These are phyloP conservation scores for Xylaria sp. DNA, from an alignment of 2,329 filamentous ascomycete genomes.

Conservation along the genomic window DNA sequence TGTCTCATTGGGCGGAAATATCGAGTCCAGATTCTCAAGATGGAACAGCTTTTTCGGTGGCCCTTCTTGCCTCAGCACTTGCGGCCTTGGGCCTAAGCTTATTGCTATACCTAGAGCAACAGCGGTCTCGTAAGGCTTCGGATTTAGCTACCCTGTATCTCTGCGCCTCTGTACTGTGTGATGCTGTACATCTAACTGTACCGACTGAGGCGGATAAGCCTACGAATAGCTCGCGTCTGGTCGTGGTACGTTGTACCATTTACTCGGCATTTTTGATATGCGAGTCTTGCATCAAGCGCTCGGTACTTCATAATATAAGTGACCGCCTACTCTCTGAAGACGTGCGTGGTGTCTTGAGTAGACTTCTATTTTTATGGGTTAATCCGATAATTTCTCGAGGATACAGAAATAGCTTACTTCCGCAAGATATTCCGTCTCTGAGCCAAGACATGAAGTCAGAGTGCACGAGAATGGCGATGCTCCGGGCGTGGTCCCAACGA, in stretches of 20 bases:
- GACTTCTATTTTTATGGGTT: constrained; percentile 49
- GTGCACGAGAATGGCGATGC: constrained; percentile 38
- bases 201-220: background rate
- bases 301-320: background rate
- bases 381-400: constrained; percentile 46
- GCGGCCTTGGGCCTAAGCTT: background rate
- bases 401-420: constrained; percentile 42
- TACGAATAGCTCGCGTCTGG: background rate
- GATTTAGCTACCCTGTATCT: constrained; percentile 41
- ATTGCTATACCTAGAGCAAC: constrained; percentile 2
- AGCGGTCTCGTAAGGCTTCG: constrained; percentile 20
- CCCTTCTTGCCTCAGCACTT: constrained; percentile 2
- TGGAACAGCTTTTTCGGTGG: background rate
- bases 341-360: constrained; percentile 42
- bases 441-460: constrained; percentile 40
- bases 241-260: constrained; percentile 10
- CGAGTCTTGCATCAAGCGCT: background rate
- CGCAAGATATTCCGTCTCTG: constrained; percentile 44
- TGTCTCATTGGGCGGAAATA: background rate
- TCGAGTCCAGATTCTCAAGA: background rate
- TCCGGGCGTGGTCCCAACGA: constrained; percentile 45
- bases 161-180: constrained; percentile 35
- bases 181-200: constrained; percentile 31
- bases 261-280: constrained; percentile 3
- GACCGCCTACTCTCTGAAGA: constrained; percentile 39